Evolutionary conservation across 129 eudicot genomes (phyloP).

Genomic region (Flaveria bidentis): DNA sequence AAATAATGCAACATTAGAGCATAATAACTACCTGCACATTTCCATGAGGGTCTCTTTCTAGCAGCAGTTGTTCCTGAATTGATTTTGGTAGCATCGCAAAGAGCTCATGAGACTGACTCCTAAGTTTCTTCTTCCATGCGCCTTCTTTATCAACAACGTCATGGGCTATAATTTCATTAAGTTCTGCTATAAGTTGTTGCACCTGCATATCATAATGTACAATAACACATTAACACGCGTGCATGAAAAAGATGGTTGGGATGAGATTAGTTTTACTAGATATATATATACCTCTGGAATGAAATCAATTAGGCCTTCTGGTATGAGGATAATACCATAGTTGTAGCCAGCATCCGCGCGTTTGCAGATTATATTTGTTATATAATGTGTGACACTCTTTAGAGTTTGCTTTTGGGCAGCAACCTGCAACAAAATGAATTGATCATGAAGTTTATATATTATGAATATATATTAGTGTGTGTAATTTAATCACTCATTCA

Average conservation of each 20-base stretch:
- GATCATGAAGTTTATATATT: not conserved
- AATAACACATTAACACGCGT: slow-evolving; percentile 10
- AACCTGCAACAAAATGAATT: slow-evolving; percentile 58
- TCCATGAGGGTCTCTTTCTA: slow-evolving; percentile 99
- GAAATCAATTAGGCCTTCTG: slow-evolving; percentile 95
- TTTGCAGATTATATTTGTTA: slow-evolving; percentile 76
- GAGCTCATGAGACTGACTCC: slow-evolving; percentile 63
- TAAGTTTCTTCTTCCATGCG: slow-evolving; percentile 82
- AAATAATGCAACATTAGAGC: slow-evolving; percentile 7
- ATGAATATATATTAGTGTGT: not conserved
- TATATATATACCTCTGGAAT: slow-evolving; percentile 77
- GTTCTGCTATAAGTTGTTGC: slow-evolving; percentile 90
- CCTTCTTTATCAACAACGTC: slow-evolving; percentile 81
- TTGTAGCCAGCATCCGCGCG: slow-evolving; percentile 84
- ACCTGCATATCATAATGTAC: slow-evolving; percentile 49
- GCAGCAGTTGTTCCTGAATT: slow-evolving; percentile 88
- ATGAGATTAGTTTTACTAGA: not conserved
- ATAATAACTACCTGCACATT: slow-evolving; percentile 78
- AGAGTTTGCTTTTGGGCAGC: slow-evolving; percentile 73
- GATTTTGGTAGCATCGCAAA: slow-evolving; percentile 80
- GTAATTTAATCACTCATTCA: no score
- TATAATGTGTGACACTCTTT: slow-evolving; percentile 78
- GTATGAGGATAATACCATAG: slow-evolving; percentile 90
- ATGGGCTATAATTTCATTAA: slow-evolving; percentile 90
- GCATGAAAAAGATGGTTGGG: not conserved